phyloP scores from a whole-genome alignment of 2,329 filamentous ascomycete genomes.

The Escovopsis sp. region DNA sequence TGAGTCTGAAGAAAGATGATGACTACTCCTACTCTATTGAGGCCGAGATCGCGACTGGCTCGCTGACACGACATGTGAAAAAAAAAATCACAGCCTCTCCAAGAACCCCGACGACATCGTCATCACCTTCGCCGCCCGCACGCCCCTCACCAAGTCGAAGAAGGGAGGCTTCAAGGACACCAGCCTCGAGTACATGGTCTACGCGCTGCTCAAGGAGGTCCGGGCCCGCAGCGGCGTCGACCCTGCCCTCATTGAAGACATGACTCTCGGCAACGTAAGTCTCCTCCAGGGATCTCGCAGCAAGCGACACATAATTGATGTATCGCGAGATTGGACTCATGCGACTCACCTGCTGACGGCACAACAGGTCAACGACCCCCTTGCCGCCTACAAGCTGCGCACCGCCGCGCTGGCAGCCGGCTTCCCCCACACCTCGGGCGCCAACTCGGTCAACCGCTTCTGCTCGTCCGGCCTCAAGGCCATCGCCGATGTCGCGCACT shows the following conservation, averaged over 20 bases:
- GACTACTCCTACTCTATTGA: no score
- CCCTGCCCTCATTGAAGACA: conserved; percentile 71
- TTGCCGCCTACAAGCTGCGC: conserved; percentile 82
- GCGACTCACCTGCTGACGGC: neutral
- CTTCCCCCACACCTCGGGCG: conserved; percentile 78
- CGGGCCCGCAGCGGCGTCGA: conserved; percentile 61
- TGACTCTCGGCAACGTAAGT: conserved; percentile 76
- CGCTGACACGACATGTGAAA: conserved; percentile 2
- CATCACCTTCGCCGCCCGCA: conserved; percentile 83
- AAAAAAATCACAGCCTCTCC: conserved; percentile 48
- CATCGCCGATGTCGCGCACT: conserved; percentile 83
- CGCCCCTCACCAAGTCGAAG: conserved; percentile 71
- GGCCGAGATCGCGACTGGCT: neutral
- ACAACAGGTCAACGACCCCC: conserved; percentile 59
- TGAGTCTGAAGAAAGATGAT: conserved; percentile 18
- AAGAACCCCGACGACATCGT: conserved; percentile 95
- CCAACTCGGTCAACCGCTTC: conserved; percentile 82
- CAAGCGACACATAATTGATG: neutral
- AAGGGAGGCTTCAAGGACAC: conserved; percentile 97
- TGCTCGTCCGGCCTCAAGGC: conserved; percentile 95
- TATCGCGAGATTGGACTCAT: no score
- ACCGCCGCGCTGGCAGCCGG: conserved; percentile 81
- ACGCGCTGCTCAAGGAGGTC: conserved; percentile 67
- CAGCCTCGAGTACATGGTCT: conserved; percentile 70
- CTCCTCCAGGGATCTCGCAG: neutral